A percentile compares a stretch with the other conserved stretches of the same genome.
These are phyloP conservation scores for Aristolochia fimbriata DNA, from an alignment of 164 flowering plant genomes.

Conservation along the genomic window DNA sequence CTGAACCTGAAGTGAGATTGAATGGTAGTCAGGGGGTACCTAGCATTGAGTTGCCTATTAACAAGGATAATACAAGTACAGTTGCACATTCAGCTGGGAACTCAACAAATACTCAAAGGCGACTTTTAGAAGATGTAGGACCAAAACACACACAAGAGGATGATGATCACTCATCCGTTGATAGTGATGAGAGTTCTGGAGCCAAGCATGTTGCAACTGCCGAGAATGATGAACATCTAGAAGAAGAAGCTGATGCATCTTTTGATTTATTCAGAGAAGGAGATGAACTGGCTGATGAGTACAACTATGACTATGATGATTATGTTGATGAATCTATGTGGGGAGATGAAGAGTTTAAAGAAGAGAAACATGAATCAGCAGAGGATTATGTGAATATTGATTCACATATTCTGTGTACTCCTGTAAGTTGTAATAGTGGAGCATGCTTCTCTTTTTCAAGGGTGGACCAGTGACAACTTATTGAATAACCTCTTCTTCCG, in stretches of 20 bases:
- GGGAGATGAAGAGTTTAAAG: slow-evolving; percentile 97
- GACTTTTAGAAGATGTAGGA: slow-evolving; percentile 59
- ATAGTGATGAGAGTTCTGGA: slow-evolving; percentile 17
- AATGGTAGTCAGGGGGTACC: not conserved
- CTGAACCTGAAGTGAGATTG: not conserved
- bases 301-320: slow-evolving; percentile 96
- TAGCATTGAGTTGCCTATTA: slow-evolving; percentile 33
- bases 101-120: slow-evolving; percentile 30
- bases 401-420: slow-evolving; percentile 81
- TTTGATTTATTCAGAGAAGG: slow-evolving; percentile 86
- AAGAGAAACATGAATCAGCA: slow-evolving; percentile 61
- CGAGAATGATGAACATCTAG: slow-evolving; percentile 69
- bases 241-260: slow-evolving; percentile 85
- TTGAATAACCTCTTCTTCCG: slow-evolving; percentile 4
- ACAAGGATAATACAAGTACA: slow-evolving; percentile 26
- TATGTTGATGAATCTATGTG: slow-evolving; percentile 87
- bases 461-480: not conserved
- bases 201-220: slow-evolving; percentile 43
- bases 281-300: slow-evolving; percentile 93
- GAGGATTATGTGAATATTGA: slow-evolving; percentile 88
- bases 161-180: slow-evolving; percentile 27
- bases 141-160: slow-evolving; percentile 26
- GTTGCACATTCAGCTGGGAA: slow-evolving; percentile 19
- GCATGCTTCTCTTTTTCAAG: not conserved
- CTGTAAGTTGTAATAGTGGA: slow-evolving; percentile 45